A percentile compares a stretch with the other conserved stretches of the same genome.
These are phyloP conservation scores for Cryphonectria radicalis DNA, from an alignment of 2,329 filamentous ascomycete species.

Conservation along the genomic window DNA sequence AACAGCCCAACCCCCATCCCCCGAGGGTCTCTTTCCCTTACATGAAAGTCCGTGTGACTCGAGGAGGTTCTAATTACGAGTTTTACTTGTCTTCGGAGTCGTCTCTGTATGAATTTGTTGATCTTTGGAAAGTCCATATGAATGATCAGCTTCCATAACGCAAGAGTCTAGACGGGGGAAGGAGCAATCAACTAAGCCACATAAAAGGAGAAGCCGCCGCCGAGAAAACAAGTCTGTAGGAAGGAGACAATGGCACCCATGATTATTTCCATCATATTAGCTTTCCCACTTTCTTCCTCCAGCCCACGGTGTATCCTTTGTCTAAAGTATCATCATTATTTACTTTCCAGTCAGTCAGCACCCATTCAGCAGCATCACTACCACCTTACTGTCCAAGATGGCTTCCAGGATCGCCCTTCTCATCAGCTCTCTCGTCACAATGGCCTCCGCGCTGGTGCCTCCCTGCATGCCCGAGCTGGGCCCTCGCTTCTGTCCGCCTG, in stretches of 20 bases:
- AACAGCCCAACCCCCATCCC: no score
- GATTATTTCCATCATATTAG: not conserved
- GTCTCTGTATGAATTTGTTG: not conserved
- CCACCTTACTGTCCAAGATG: not conserved
- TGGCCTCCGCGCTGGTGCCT: slow-evolving; percentile 15
- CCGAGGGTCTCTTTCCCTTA: no score
- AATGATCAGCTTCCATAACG: not conserved
- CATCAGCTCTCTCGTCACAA: not conserved
- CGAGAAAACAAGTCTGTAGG: not conserved
- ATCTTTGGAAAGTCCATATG: not conserved
- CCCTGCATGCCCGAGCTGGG: slow-evolving; percentile 10
- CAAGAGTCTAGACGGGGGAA: not conserved
- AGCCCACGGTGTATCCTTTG: not conserved
- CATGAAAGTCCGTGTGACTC: no score
- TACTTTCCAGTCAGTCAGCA: not conserved
- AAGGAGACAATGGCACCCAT: not conserved
- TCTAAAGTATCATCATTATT: not conserved
- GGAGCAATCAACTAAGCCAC: not conserved
- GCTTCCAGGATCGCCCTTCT: not conserved
- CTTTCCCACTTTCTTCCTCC: not conserved
- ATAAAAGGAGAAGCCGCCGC: not conserved
- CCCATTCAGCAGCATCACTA: not conserved
- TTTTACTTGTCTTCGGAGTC: not conserved
- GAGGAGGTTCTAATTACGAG: no score
- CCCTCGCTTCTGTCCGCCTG: slow-evolving; percentile 8